Percentiles rank a stretch among this genome's conserved stretches.
phyloP scores from a whole-genome alignment of 2,329 filamentous ascomycete species.

The Calcarisporium arbuscula region DNA sequence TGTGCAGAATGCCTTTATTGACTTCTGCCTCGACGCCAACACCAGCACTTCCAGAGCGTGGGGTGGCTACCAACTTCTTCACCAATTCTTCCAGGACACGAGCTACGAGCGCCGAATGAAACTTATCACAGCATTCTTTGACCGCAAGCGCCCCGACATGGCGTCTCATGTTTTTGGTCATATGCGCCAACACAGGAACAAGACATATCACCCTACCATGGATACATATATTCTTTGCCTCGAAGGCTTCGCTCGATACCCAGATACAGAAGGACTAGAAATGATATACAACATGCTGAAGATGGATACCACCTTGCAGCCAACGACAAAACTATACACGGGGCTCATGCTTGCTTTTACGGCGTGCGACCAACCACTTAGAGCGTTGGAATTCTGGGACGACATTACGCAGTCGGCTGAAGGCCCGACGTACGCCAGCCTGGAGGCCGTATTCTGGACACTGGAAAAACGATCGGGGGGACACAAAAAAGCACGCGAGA shows the following conservation, averaged over 20 bases:
- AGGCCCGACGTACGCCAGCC: conserved; percentile 74
- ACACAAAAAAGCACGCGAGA: conserved; percentile 53
- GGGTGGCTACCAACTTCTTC: conserved; percentile 60
- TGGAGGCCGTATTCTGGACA: conserved; percentile 74
- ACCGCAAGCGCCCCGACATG: conserved; percentile 73
- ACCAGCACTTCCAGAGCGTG: conserved; percentile 59
- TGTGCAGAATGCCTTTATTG: conserved; percentile 60
- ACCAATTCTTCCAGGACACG: conserved; percentile 60
- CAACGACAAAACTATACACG: conserved; percentile 72
- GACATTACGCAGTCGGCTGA: conserved; percentile 79
- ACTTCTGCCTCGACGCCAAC: conserved; percentile 57
- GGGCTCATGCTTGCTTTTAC: conserved; percentile 82
- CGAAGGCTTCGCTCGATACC: conserved; percentile 60
- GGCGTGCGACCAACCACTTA: conserved; percentile 56
- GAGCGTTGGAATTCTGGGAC: conserved; percentile 74
- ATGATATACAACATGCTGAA: conserved; percentile 91
- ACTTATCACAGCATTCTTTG: conserved; percentile 80
- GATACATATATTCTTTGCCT: conserved; percentile 76
- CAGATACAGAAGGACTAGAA: conserved; percentile 55
- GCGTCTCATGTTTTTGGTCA: conserved; percentile 82
- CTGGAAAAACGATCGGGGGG: conserved; percentile 60
- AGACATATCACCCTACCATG: conserved; percentile 56
- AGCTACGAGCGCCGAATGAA: conserved; percentile 57
- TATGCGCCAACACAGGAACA: conserved; percentile 74
- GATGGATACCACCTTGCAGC: conserved; percentile 75